These are phyloP conservation scores for Boletus vermiculosoides DNA, from an alignment of 768 basidiomycete genomes.

Conservation along the genomic window DNA sequence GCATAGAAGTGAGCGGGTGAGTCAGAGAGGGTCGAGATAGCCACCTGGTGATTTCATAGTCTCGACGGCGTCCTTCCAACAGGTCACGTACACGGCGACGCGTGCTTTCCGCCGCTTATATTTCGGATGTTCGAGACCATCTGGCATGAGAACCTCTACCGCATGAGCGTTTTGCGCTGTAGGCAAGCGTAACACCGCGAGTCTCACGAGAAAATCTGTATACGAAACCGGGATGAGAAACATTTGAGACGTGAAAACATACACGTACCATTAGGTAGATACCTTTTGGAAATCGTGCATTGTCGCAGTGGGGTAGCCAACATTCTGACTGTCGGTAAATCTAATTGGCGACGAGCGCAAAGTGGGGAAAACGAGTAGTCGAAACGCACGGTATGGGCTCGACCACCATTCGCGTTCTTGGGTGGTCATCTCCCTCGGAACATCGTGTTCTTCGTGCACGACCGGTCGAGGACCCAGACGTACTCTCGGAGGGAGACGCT, in stretches of 20 bases:
- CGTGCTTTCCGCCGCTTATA: slow-evolving; percentile 50
- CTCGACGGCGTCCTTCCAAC: slow-evolving; percentile 51
- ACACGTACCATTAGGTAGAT: slow-evolving; percentile 56
- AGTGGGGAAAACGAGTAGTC: neutral
- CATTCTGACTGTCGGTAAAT: slow-evolving; percentile 58
- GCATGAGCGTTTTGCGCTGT: slow-evolving; percentile 28
- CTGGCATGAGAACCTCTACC: slow-evolving; percentile 40
- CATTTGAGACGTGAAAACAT: neutral
- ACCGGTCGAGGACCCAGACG: slow-evolving; percentile 30
- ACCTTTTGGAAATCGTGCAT: slow-evolving; percentile 49
- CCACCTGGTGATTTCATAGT: slow-evolving; percentile 40
- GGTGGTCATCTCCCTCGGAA: slow-evolving; percentile 55
- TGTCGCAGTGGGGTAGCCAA: slow-evolving; percentile 59
- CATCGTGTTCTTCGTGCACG: slow-evolving; percentile 30
- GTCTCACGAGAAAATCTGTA: slow-evolving; percentile 65
- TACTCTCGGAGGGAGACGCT: slow-evolving; percentile 52
- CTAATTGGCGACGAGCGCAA: neutral
- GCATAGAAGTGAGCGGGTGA: slow-evolving; percentile 4
- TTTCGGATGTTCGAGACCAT: slow-evolving; percentile 66
- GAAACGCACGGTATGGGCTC: slow-evolving; percentile 66
- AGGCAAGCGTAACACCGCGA: slow-evolving; percentile 51
- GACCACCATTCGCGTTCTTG: slow-evolving; percentile 69
- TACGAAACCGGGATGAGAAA: neutral
- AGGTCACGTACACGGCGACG: slow-evolving; percentile 54
- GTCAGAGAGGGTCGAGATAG: neutral